Conservation (phyloP, 225 moss, liverwort and hornwort genomes). For the Pseudoscleropodium purum region DNA sequence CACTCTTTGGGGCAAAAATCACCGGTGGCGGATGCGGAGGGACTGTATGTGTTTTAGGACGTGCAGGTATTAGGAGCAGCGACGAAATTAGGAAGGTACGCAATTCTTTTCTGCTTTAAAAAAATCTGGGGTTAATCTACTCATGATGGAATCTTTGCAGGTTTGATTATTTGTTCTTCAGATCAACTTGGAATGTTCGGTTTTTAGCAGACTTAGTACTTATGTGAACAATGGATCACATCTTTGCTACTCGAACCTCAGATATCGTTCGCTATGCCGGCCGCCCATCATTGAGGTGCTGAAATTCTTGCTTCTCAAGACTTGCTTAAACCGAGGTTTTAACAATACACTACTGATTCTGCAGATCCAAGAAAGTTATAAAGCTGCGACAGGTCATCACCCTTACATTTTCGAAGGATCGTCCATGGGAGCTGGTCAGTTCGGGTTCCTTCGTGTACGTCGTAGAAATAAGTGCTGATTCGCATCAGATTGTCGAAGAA, state of each 20-base stretch:
- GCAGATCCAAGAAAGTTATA: conserved; percentile 71
- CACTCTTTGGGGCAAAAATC: conserved; percentile 89
- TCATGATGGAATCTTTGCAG: neutral
- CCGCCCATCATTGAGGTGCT: neutral
- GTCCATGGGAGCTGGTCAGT: conserved; percentile 84
- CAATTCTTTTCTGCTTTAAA: neutral
- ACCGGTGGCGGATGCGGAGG: conserved; percentile 92
- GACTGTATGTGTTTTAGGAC: conserved; percentile 70
- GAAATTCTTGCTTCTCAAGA: neutral
- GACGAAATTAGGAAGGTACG: conserved; percentile 48
- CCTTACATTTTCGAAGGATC: conserved; percentile 85
- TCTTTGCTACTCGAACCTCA: neutral
- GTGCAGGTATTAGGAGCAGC: conserved; percentile 38
- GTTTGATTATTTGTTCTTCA: neutral
- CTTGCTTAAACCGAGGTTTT: neutral
- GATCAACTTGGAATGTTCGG: neutral
- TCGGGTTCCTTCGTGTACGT: conserved; percentile 61
- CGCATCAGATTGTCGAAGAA: neutral
- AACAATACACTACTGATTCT: neutral
- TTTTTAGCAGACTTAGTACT: neutral
- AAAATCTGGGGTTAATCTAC: neutral
- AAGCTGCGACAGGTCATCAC: conserved; percentile 55
- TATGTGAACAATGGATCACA: neutral
- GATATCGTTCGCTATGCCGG: neutral
- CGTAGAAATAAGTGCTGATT: conserved; percentile 6